These are phyloP conservation scores for Cinnamomum chago DNA, from an alignment of 164 flowering plant genomes.

Conservation along the genomic window DNA sequence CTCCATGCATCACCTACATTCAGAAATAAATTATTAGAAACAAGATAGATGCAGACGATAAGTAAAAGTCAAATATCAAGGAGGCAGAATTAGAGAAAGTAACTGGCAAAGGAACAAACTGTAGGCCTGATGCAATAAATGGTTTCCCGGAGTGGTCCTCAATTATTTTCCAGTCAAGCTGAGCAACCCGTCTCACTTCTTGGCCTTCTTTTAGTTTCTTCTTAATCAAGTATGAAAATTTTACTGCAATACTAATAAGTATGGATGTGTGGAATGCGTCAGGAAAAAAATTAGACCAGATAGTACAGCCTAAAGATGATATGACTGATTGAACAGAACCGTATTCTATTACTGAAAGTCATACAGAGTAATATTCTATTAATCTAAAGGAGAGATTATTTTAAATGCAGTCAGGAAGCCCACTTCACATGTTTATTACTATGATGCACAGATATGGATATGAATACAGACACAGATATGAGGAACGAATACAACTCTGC, in stretches of 20 bases:
- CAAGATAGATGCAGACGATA: neutral
- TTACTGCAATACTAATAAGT: conserved; percentile 54
- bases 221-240: conserved; percentile 78
- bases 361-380: neutral
- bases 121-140: conserved; percentile 79
- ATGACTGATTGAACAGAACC: neutral
- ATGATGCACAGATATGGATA: no score
- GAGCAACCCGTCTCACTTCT: conserved; percentile 84
- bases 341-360: no score
- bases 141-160: conserved; percentile 54
- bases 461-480: no score
- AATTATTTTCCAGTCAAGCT: conserved; percentile 80
- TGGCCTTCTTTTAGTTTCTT: conserved; percentile 74
- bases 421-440: no score
- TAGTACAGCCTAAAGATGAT: neutral
- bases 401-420: no score
- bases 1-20: conserved; percentile 97
- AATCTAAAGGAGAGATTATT: neutral
- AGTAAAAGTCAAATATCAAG: conserved; percentile 4
- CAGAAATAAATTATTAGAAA: neutral
- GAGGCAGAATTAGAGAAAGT: conserved; percentile 26
- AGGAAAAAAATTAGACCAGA: neutral
- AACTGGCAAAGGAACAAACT: conserved; percentile 89
- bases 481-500: no score
- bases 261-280: conserved; percentile 2